Evolutionary conservation across 225 moss, liverwort and hornwort species (phyloP), one percentile per base, ranked within the genome.

Genomic region (Physcomitrium patens): DNA sequence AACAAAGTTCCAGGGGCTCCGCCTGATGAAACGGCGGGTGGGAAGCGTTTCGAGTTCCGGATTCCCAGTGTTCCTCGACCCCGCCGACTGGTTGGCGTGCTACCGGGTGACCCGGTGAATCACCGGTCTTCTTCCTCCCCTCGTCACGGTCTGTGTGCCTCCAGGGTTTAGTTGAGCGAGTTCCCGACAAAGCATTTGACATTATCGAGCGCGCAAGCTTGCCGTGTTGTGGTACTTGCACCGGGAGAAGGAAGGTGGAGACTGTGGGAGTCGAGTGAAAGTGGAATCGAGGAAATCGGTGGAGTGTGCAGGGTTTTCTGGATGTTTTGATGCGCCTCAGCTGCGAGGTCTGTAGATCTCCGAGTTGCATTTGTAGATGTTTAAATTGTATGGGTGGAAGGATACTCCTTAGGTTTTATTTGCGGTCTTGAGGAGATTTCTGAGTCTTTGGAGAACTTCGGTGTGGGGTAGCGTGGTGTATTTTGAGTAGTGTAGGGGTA

Each of bases 131-230:
- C 44, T 18, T 55, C 0, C 28, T 53, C 76, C 8, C 76, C 8
- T 19, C 2, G 18, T 3, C 0, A n/a, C 26, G 44, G 47, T 16
- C 13, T 1, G 6, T 5, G 67, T 13, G 18, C 60, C 3, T 4
- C 47, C 62, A 0, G 46, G 23, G 50, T 1, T 55, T 3, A 61
- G 41, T 3, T 26, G 69, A 31, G 12, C 57, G 56, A 76, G 79
- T 50, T 79, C 67, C 66, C 15, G 37, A 11, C 27, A 43, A 71
- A 27, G 73, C 63, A n/a, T 63, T 63, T 10, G 26, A 71, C 52
- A 37, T 78, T 15, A 10, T 52, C n/a, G 60, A 74, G 41, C 8
- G 3, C 24, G 70, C 63, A 22, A 69, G 2, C 63, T 44, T 2
- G 13, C 12, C 15, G 65, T 9, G 0, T 45, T 48, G 51, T 54